Evolutionary conservation across 2,329 filamentous ascomycete species (phyloP), one percentile per base, ranked within the genome.

Genomic region (Aureobasidium leucospermi): DNA sequence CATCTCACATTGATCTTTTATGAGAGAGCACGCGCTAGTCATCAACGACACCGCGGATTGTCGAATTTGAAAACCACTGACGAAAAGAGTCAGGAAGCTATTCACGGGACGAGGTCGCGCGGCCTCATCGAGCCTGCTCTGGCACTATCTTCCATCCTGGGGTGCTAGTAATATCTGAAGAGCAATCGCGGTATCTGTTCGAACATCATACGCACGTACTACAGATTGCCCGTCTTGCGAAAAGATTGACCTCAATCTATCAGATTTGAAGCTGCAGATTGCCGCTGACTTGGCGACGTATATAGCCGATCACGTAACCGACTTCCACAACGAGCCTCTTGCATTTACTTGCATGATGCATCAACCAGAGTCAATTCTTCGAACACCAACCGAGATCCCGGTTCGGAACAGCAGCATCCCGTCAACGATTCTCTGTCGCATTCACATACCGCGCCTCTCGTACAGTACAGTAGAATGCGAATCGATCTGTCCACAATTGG

Each of bases 291-390:
- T 42, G 51, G 51, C 36, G 36, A 23, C 51, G n/a, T 43, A 15
- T 19, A 28, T 34, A 32, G 28, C 51, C 51, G 36, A 53, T 56
- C 39, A 56, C 52, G 52, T 46, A 56, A 56, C 52, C 52, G 31
- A 56, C 52, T 45, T 56, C 52, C 52, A 10, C 41, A 56, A 56
- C 11, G 39, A 56, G 52, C 29, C 41, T 56, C 52, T 46, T 56
- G 52, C 52, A 56, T 56, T 41, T 55, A n/a, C 52, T 36, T 56
- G 52, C 52, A 56, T 56, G 16, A 56, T 46, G 39, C 36, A 29
- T 45, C n/a, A 23, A 23, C 42, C 16, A 7, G 5, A 38, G 19
- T 46, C 52, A 38, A 34, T 7, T 38, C 41, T 23, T 13, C n/a
- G 16, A 11, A n/a, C 41, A 56, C 31, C 3, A 43, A 8, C 38